Evolutionary conservation across 1,284 basidiomycete genomes (phyloP).

Genomic region (Ceratobasidium theobromae): DNA sequence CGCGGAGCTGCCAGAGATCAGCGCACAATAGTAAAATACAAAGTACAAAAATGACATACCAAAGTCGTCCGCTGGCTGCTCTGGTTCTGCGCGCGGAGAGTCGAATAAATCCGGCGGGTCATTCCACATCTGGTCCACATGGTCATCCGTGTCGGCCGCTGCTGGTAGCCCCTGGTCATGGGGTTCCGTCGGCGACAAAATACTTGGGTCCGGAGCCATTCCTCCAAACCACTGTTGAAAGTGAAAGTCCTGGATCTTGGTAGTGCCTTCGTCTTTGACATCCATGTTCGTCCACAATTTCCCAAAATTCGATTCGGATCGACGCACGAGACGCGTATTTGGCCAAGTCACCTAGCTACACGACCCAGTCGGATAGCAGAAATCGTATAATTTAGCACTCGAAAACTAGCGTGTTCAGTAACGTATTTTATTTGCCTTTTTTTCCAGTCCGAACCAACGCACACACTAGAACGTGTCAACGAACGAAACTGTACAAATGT

Average conservation of each 20-base stretch:
- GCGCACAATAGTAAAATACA: neutral
- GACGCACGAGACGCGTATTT: conserved; percentile 6
- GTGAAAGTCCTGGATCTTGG: conserved; percentile 14
- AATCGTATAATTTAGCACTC: conserved; percentile 15
- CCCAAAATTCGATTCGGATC: neutral
- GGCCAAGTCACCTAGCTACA: neutral
- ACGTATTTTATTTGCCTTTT: conserved; percentile 31
- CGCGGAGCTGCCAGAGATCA: neutral
- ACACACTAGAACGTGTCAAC: conserved; percentile 29
- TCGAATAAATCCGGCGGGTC: conserved; percentile 13
- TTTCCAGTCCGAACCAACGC: neutral
- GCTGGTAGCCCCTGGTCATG: neutral
- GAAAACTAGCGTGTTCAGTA: neutral
- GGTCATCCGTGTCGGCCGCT: conserved; percentile 11
- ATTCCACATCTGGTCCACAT: conserved; percentile 16
- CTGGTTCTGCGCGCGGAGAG: neutral
- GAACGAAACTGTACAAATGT: neutral
- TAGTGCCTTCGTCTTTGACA: conserved; percentile 15
- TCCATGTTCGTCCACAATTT: neutral
- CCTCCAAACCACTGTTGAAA: conserved; percentile 24
- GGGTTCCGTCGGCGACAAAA: conserved; percentile 12
- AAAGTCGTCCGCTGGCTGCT: neutral
- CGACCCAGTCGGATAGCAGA: neutral
- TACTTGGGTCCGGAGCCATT: neutral
- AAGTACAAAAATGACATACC: neutral